phyloP scores from a whole-genome alignment of 306 rosid species.

The Styphnolobium japonicum region DNA sequence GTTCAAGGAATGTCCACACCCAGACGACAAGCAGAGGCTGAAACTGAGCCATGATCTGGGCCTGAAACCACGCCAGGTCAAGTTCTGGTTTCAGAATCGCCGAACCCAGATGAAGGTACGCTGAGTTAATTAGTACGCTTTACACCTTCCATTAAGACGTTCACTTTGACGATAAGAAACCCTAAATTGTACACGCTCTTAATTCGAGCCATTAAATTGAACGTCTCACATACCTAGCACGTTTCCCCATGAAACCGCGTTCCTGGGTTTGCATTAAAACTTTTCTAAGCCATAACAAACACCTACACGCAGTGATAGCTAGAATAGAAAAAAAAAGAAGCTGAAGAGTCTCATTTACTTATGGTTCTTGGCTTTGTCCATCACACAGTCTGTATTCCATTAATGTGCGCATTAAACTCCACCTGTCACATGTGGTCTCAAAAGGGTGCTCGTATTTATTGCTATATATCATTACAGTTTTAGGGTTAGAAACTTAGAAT shows the following conservation, averaged over 20 bases:
- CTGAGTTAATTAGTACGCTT: background rate
- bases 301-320: background rate
- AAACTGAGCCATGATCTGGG: conserved; percentile 81
- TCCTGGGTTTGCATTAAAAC: conserved; percentile 26
- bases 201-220: conserved; percentile 14
- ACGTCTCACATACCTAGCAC: conserved; percentile 29
- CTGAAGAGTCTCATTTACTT: conserved; percentile 7
- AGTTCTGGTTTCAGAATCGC: conserved; percentile 98
- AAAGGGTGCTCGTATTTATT: conserved; percentile 50
- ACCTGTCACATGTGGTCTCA: conserved; percentile 70
- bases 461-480: conserved; percentile 32
- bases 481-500: conserved; percentile 23
- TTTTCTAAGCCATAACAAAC: conserved; percentile 37
- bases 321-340: background rate
- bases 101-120: conserved; percentile 93
- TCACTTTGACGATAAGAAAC: conserved; percentile 28
- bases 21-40: conserved; percentile 91
- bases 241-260: conserved; percentile 61
- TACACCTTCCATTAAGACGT: conserved; percentile 7
- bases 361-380: conserved; percentile 26
- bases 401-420: conserved; percentile 65
- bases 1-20: conserved; percentile 97
- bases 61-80: conserved; percentile 91
- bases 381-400: conserved; percentile 67
- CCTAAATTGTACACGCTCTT: conserved; percentile 32